A percentile compares a stretch with the other conserved stretches of the same genome.
These are phyloP conservation scores for Mrakiaceae sp. DNA, from an alignment of 1,284 basidiomycete genomes.

Conservation along the genomic window DNA sequence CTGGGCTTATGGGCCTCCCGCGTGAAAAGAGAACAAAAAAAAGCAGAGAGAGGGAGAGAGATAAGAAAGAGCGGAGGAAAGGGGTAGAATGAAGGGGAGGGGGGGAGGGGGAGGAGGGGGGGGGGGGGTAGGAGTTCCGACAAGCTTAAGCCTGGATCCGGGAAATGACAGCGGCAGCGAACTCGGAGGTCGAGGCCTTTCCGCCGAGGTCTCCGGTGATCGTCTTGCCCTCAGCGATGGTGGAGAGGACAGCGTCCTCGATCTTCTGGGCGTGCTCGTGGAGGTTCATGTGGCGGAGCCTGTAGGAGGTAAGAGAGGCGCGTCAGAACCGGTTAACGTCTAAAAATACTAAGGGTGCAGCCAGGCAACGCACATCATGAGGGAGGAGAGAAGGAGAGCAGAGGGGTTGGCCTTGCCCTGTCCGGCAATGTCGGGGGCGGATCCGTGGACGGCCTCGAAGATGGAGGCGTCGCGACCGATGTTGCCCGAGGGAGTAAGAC, in stretches of 20 bases:
- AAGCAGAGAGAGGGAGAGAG: background rate
- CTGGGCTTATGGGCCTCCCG: no score
- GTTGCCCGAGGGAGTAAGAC: constrained; percentile 96
- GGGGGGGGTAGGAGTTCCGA: background rate
- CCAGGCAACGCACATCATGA: background rate
- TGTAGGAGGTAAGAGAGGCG: background rate
- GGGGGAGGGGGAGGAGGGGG: background rate
- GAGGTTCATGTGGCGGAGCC: background rate
- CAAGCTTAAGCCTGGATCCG: constrained; percentile 41
- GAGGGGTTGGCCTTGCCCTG: constrained; percentile 98
- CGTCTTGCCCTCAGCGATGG: constrained; percentile 84
- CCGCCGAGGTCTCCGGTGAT: constrained; percentile 91
- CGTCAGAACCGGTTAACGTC: background rate
- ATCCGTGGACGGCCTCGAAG: constrained; percentile 98
- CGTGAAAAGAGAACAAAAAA: background rate
- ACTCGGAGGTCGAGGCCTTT: constrained; percentile 74
- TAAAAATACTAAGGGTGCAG: background rate
- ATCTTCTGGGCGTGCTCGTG: background rate
- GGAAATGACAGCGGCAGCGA: constrained; percentile 72
- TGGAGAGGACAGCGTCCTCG: constrained; percentile 42
- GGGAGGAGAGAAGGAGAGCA: constrained; percentile 51
- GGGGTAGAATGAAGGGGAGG: background rate
- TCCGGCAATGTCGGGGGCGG: constrained; percentile 59
- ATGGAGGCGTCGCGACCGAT: constrained; percentile 97
- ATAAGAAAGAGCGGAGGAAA: background rate